Evolutionary conservation across 2,329 filamentous ascomycete species (phyloP).

Genomic region (Knufia petricola): DNA sequence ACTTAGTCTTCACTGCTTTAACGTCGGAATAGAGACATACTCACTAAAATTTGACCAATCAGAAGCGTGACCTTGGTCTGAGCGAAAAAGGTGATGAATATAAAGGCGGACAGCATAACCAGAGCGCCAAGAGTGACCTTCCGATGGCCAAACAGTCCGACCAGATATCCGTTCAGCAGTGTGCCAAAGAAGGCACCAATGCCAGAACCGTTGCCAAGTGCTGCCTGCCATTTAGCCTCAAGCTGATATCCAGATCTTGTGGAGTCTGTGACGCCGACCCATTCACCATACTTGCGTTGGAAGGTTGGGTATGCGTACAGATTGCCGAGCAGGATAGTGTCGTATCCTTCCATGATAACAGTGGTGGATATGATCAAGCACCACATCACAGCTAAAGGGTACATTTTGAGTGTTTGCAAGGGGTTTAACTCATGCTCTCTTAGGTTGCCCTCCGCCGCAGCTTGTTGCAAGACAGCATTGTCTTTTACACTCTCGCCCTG

Average conservation of each 20-base stretch:
- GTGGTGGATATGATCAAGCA: slow-evolving; percentile 36
- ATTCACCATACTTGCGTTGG: slow-evolving; percentile 12
- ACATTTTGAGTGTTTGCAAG: background rate
- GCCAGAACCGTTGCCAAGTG: slow-evolving; percentile 9
- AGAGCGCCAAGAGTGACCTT: slow-evolving; percentile 41
- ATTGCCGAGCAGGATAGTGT: slow-evolving; percentile 41
- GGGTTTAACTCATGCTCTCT: background rate
- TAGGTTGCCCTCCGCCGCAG: background rate
- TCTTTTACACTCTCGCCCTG: slow-evolving; percentile 34
- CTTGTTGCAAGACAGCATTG: background rate
- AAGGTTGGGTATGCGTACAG: slow-evolving; percentile 37
- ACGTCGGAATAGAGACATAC: no score
- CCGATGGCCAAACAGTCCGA: slow-evolving; percentile 38
- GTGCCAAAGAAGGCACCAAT: slow-evolving; percentile 49
- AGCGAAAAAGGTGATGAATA: slow-evolving; percentile 44
- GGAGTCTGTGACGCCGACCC: slow-evolving; percentile 9
- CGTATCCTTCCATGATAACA: slow-evolving; percentile 46
- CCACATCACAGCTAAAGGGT: slow-evolving; percentile 25
- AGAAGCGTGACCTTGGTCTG: slow-evolving; percentile 37
- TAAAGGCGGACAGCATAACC: slow-evolving; percentile 37
- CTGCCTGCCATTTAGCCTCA: slow-evolving; percentile 14
- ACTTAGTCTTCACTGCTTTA: no score
- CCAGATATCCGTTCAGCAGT: slow-evolving; percentile 41
- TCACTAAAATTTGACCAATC: slow-evolving; percentile 41
- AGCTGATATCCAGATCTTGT: slow-evolving; percentile 11